Evolutionary conservation across 345 rosid genomes (phyloP).

Genomic region (Camelina neglecta): DNA sequence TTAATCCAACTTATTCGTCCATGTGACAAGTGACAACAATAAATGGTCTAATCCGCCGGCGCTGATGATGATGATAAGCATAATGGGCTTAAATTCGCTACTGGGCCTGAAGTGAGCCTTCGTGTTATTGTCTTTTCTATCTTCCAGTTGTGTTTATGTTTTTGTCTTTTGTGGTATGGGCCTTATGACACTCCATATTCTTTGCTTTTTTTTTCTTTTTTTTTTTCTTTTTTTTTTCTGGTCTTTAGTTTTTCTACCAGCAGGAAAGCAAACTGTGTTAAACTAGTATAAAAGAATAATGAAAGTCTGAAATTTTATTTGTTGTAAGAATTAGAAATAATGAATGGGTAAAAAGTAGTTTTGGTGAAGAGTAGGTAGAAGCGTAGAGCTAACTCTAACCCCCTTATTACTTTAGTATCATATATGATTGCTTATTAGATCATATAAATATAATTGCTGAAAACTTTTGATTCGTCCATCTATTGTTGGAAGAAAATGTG

Average conservation of each 20-base stretch:
- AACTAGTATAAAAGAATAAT: not conserved
- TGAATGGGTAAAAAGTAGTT: conserved; percentile 13
- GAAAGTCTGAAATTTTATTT: not conserved
- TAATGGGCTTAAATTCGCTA: conserved; percentile 20
- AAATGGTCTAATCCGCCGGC: not conserved
- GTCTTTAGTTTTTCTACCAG: not conserved
- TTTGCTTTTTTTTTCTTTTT: no score
- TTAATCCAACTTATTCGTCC: no score
- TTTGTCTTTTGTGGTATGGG: not conserved
- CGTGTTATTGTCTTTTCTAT: not conserved
- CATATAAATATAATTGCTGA: not conserved
- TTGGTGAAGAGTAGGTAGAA: conserved; percentile 42
- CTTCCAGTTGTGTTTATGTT: not conserved
- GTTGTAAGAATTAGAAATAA: conserved; percentile 1
- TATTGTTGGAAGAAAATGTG: conserved; percentile 6
- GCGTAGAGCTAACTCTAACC: conserved; percentile 38
- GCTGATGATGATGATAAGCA: not conserved
- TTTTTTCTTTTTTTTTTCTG: not conserved
- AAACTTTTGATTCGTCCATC: not conserved
- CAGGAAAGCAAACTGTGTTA: conserved; percentile 15
- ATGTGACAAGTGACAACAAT: no score
- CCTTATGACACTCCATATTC: not conserved
- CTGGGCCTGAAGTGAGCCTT: conserved; percentile 11
- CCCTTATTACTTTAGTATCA: conserved; percentile 6
- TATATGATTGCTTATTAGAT: conserved; percentile 23